Percentiles rank a stretch among this genome's conserved stretches.
Evolutionary conservation across 75 land plant genomes (phyloP).

Genomic region (Picea sitchensis): DNA sequence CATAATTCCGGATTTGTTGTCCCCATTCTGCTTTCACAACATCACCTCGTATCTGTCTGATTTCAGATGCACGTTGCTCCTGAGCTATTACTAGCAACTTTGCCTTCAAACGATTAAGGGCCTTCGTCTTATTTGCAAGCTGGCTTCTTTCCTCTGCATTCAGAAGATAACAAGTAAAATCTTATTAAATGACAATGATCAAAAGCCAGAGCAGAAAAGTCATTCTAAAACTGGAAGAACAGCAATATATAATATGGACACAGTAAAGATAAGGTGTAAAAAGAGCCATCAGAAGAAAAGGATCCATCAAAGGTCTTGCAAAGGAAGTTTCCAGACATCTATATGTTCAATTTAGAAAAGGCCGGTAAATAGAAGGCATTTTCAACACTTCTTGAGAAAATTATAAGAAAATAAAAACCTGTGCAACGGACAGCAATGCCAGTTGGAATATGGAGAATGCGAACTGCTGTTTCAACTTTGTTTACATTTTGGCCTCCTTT

Average conservation of each 20-base stretch:
- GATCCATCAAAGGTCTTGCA: background rate
- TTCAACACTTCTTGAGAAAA: background rate
- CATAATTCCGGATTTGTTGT: slow-evolving; percentile 95
- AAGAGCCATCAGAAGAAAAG: background rate
- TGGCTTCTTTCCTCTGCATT: slow-evolving; percentile 90
- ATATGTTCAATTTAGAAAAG: background rate
- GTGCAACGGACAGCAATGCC: slow-evolving; percentile 89
- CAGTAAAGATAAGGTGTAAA: background rate
- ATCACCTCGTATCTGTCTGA: slow-evolving; percentile 91
- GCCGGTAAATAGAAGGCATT: background rate
- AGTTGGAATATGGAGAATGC: slow-evolving; percentile 96
- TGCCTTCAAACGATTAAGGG: slow-evolving; percentile 77
- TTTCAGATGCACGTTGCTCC: slow-evolving; percentile 93
- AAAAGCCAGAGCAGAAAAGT: background rate
- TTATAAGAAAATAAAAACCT: slow-evolving; percentile 33
- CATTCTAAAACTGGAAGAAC: background rate
- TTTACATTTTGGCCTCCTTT: slow-evolving; percentile 99
- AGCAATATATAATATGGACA: background rate
- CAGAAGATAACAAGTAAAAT: background rate
- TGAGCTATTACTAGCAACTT: slow-evolving; percentile 82
- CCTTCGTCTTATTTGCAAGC: slow-evolving; percentile 76
- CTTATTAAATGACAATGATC: background rate
- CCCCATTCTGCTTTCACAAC: slow-evolving; percentile 99
- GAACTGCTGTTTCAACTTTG: slow-evolving; percentile 97
- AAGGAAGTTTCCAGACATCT: background rate